Evolutionary conservation across 2,329 filamentous ascomycete genomes (phyloP).

Genomic region (Pezicula radicicola): DNA sequence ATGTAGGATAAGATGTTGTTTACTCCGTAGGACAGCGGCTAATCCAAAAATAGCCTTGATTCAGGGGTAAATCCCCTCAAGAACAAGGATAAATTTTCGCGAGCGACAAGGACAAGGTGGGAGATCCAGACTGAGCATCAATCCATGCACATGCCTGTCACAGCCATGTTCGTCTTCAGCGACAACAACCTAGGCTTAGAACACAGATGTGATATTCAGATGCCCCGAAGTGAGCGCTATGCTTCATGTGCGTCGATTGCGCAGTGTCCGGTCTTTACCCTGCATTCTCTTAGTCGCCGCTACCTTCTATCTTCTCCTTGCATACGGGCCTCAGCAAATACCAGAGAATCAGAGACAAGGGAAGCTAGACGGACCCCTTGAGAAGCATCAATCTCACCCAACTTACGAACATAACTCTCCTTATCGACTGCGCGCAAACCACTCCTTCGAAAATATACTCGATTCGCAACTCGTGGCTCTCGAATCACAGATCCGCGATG

Average conservation of each 20-base stretch:
- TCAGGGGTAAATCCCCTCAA: no score
- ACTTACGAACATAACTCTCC: conserved; percentile 16
- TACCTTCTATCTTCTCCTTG: not conserved
- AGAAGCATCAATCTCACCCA: not conserved
- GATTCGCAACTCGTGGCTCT: conserved; percentile 12
- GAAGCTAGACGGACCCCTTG: not conserved
- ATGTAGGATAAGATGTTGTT: no score
- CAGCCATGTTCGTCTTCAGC: no score
- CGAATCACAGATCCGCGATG: conserved; percentile 5
- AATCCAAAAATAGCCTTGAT: no score
- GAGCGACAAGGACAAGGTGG: no score
- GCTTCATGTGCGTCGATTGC: not conserved
- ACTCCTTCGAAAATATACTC: conserved; percentile 9
- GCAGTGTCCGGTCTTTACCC: conserved; percentile 2
- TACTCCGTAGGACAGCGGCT: no score
- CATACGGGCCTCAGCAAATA: not conserved
- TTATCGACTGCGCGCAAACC: conserved; percentile 12
- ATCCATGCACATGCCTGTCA: no score
- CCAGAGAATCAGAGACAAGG: not conserved
- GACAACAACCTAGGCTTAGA: no score
- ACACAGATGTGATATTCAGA: no score
- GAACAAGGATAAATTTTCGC: no score
- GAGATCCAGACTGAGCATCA: no score
- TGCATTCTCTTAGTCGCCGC: not conserved
- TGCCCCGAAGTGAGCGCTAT: not conserved